Conservation (phyloP, 2,329 filamentous ascomycete genomes). For the Curvularia spicifera region DNA sequence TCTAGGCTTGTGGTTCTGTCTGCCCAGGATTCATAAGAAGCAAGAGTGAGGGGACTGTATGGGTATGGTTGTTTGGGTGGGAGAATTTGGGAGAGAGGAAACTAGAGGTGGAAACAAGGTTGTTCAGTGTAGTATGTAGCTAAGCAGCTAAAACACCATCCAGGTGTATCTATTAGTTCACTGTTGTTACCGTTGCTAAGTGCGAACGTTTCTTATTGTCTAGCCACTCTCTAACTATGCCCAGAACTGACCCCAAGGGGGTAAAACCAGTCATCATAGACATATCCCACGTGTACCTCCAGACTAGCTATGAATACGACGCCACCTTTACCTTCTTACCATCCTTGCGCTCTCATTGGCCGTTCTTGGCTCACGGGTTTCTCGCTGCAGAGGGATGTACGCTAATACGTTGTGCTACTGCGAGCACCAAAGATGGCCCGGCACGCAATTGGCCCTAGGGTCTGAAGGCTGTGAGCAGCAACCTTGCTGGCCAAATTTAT, state of each 20-base stretch:
- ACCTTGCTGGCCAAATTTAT: too few species aligned
- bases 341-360: too few species aligned
- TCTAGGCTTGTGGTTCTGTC: slow-evolving; percentile 58
- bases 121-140: not conserved
- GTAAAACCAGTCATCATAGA: not conserved
- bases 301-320: not conserved
- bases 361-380: too few species aligned
- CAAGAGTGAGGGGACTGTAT: slow-evolving; percentile 29
- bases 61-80: not conserved
- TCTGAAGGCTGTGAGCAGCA: too few species aligned
- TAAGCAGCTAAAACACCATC: not conserved
- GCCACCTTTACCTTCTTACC: slow-evolving; percentile 1
- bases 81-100: not conserved
- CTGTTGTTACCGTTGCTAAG: not conserved
- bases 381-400: too few species aligned
- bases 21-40: slow-evolving; percentile 57
- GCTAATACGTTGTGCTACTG: too few species aligned
- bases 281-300: not conserved
- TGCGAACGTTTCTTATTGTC: not conserved
- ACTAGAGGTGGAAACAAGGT: not conserved
- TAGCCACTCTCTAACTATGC: too few species aligned
- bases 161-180: not conserved
- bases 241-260: not conserved
- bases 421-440: too few species aligned
- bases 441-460: too few species aligned